These are phyloP conservation scores for Kwoniella europaea DNA, from an alignment of 768 basidiomycete genomes.

Conservation along the genomic window DNA sequence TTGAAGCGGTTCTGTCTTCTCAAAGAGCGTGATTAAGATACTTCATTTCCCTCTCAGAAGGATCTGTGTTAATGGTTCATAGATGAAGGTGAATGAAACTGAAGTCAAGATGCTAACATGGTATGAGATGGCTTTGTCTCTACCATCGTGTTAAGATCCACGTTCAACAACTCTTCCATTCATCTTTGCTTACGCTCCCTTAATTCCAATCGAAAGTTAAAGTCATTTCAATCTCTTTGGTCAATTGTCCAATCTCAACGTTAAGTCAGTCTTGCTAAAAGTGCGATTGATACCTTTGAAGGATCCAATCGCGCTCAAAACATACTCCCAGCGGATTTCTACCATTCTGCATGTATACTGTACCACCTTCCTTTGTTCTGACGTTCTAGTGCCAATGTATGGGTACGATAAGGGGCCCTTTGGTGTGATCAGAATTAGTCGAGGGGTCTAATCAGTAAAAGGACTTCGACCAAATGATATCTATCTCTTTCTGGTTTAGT, in stretches of 20 bases:
- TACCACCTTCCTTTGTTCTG: neutral
- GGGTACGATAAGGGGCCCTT: neutral
- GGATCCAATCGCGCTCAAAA: neutral
- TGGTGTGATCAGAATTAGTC: neutral
- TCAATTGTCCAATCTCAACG: neutral
- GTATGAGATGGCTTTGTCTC: too few relatives aligned
- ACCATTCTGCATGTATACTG: too few relatives aligned
- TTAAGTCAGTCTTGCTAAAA: neutral
- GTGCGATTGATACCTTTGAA: conserved; percentile 1
- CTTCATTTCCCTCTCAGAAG: neutral
- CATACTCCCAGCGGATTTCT: neutral
- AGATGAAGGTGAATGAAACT: too few relatives aligned
- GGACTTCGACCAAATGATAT: too few relatives aligned
- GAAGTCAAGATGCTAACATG: too few relatives aligned
- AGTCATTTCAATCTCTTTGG: neutral
- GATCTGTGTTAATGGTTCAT: neutral
- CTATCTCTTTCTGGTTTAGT: too few relatives aligned
- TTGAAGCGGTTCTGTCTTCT: neutral
- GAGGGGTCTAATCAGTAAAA: too few relatives aligned
- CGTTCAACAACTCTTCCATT: neutral
- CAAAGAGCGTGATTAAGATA: neutral
- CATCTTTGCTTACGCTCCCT: too few relatives aligned
- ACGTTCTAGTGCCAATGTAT: neutral
- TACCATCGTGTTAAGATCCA: too few relatives aligned
- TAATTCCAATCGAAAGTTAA: neutral